Conservation (phyloP, 495 filamentous ascomycete species). For the Staphylotrichum longicolle region DNA sequence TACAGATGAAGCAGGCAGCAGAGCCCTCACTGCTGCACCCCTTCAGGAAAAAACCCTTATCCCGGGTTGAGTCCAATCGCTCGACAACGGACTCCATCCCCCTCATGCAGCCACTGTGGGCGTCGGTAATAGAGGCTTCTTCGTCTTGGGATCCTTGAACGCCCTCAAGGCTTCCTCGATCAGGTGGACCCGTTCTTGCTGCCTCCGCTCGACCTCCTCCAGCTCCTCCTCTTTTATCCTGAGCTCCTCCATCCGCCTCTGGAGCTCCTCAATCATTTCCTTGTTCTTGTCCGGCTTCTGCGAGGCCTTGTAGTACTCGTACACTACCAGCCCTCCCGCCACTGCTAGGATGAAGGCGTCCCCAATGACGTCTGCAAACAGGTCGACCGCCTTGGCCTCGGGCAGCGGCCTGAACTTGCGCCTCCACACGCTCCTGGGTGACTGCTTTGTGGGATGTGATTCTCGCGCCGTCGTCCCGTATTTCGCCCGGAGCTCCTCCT, state of each 20-base stretch:
- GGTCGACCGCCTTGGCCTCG: conserved; percentile 91
- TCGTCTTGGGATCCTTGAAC: conserved; percentile 54
- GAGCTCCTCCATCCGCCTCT: conserved; percentile 58
- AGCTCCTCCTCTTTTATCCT: conserved; percentile 61
- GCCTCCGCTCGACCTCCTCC: conserved; percentile 59
- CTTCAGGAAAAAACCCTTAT: background rate
- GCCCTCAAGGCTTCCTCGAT: conserved; percentile 67
- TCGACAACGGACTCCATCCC: no score
- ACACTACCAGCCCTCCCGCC: conserved; percentile 73
- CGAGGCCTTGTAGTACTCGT: conserved; percentile 72
- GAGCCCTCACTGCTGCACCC: background rate
- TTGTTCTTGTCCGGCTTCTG: conserved; percentile 68
- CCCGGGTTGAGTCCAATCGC: no score
- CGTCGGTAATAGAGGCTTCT: conserved; percentile 42
- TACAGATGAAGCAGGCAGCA: conserved; percentile 4
- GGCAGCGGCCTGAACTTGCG: conserved; percentile 67
- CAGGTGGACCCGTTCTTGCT: conserved; percentile 56
- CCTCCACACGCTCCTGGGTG: conserved; percentile 48
- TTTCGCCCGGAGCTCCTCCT: conserved; percentile 52
- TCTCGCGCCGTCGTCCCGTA: conserved; percentile 41
- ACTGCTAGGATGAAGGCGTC: conserved; percentile 87
- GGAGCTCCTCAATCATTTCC: conserved; percentile 69
- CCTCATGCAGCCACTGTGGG: conserved; percentile 21
- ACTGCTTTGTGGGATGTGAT: conserved; percentile 33
- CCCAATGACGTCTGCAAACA: conserved; percentile 91